Conservation (phyloP, 768 basidiomycete species). For the Suillus clintonianus region DNA sequence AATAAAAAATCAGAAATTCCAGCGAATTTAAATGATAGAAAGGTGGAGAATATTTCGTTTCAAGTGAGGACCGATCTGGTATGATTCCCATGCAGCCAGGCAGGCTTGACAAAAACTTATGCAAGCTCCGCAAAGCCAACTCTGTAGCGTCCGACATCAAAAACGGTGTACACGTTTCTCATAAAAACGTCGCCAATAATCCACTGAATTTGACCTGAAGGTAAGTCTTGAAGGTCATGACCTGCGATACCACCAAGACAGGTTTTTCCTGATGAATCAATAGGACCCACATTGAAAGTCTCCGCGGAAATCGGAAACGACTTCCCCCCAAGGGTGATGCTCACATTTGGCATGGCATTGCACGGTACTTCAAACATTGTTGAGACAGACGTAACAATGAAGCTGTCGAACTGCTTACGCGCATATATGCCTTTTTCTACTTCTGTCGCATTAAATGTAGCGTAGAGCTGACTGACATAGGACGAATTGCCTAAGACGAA, state of each 20-base stretch:
- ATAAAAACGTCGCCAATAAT: constrained; percentile 43
- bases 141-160: constrained; percentile 38
- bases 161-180: constrained; percentile 46
- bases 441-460: constrained; percentile 28
- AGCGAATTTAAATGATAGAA: no score
- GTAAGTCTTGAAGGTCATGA: constrained; percentile 11
- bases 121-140: constrained; percentile 42
- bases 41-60: no score
- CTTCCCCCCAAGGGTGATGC: constrained; percentile 37
- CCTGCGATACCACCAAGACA: constrained; percentile 21
- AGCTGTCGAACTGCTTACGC: constrained; percentile 5
- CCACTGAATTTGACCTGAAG: constrained; percentile 25
- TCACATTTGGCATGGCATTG: constrained; percentile 21
- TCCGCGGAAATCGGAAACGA: constrained; percentile 31
- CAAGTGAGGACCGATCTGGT: no score
- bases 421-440: constrained; percentile 37
- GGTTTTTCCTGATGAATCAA: constrained; percentile 5
- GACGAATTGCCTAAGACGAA: constrained; percentile 41
- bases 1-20: no score
- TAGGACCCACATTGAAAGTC: constrained; percentile 38
- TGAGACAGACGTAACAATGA: neutral
- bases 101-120: constrained; percentile 5
- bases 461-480: constrained; percentile 35
- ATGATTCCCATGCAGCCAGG: neutral
- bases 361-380: constrained; percentile 21